Conservation (phyloP, 2,329 filamentous ascomycete genomes). For the Calonectria hongkongensis region DNA sequence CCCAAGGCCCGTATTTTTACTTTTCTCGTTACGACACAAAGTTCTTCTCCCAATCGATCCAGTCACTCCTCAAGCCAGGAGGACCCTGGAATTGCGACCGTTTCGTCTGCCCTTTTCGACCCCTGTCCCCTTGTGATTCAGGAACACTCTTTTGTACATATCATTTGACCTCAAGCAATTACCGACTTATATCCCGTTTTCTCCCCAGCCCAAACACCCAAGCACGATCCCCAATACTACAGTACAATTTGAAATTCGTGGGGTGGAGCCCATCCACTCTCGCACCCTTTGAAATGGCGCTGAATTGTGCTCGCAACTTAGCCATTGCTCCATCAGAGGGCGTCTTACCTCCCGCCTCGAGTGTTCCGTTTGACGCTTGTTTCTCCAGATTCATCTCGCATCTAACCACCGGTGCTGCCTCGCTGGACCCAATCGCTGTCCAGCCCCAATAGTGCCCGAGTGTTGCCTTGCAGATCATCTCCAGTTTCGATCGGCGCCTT, state of each 20-base stretch:
- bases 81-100: slow-evolving; percentile 27
- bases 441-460: slow-evolving; percentile 45
- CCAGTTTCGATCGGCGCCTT: slow-evolving; percentile 58
- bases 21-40: neutral
- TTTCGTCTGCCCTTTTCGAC: slow-evolving; percentile 24
- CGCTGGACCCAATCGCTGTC: slow-evolving; percentile 46
- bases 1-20: slow-evolving; percentile 11
- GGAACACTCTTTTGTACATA: slow-evolving; percentile 1
- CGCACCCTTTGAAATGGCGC: slow-evolving; percentile 7
- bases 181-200: slow-evolving; percentile 20
- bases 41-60: slow-evolving; percentile 18
- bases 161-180: slow-evolving; percentile 16
- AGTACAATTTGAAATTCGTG: slow-evolving; percentile 15
- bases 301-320: slow-evolving; percentile 21
- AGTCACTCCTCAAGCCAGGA: slow-evolving; percentile 1
- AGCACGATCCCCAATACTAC: neutral
- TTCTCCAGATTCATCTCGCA: slow-evolving; percentile 36
- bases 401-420: slow-evolving; percentile 44
- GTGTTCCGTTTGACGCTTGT: slow-evolving; percentile 39
- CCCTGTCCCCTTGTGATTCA: slow-evolving; percentile 16
- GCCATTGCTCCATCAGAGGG: slow-evolving; percentile 8
- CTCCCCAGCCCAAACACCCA: neutral
- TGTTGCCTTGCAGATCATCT: slow-evolving; percentile 56
- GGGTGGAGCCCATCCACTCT: slow-evolving; percentile 9
- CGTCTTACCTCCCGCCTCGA: slow-evolving; percentile 41